Evolutionary conservation across 2,329 filamentous ascomycete species (phyloP), one percentile per base, ranked within the genome.

Genomic region (Cordyceps cateniannulata): DNA sequence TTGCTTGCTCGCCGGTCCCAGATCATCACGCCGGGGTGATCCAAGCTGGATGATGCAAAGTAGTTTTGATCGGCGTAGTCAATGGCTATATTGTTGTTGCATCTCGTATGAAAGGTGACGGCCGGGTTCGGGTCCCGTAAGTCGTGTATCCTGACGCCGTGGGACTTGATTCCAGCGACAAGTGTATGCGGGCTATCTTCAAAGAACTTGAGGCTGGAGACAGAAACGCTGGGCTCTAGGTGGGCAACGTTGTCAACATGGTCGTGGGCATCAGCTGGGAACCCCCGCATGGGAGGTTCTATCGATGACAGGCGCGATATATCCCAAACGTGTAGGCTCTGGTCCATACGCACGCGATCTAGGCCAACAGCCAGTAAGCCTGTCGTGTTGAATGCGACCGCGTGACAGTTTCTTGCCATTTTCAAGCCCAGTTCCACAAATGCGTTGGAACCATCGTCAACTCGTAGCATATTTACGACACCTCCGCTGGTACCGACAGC

Each of bases 141-240:
- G 73, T 95, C 91, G 67, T 92, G 91, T 29, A 93, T 83, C 18
- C 89, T 81, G 50, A 95, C 81, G 42, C 87, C 89, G 65, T 90
- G 85, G 48, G 88, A 84, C 65, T 90, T 90, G 54, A 93, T 88
- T 1, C 89, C 90, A 29, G 87, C 86, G 29, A 93, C 84, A 12
- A 95, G 76, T 24, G 87, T 89, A 64, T 91, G 84, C 9, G 90
- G 89, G 64, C 86, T 88, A 65, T 89, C 84, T 62, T 89, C 83
- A 62, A 93, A 93, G 77, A 93, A 96, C 68, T 89, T 87, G 66
- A 93, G 85, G 68, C 89, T 93, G 1, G 88, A 90, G 25, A 95
- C 87, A n/a, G 89, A 87, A 47, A 91, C 87, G 56, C 84, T 85
- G 4, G 82, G 80, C 68, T 88, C 85, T 4, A 86, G 73, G 22